Conservation (phyloP, 306 rosid genomes). For the Vigna trinervia region DNA sequence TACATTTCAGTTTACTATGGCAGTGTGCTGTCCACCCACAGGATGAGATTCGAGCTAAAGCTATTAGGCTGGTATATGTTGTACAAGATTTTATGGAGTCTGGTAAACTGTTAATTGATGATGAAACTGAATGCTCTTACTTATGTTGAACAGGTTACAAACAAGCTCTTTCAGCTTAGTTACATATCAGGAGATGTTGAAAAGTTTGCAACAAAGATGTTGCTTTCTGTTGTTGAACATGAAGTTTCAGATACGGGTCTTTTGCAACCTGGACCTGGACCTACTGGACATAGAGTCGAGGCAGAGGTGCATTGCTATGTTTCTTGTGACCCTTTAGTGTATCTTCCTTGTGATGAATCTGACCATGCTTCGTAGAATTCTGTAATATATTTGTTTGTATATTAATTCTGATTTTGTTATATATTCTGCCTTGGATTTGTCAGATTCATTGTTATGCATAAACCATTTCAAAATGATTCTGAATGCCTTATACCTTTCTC, state of each 20-base stretch:
- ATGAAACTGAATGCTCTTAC: conserved; percentile 18
- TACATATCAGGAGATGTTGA: conserved; percentile 80
- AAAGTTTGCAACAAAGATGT: conserved; percentile 77
- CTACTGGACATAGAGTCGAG: conserved; percentile 58
- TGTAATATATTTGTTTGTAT: background rate
- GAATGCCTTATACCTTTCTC: too few species aligned
- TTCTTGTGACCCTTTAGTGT: conserved; percentile 25
- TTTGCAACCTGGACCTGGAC: conserved; percentile 61
- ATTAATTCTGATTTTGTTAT: conserved; percentile 24
- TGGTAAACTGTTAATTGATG: conserved; percentile 14
- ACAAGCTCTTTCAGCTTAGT: conserved; percentile 89
- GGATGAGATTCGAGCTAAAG: conserved; percentile 94
- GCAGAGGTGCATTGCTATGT: conserved; percentile 51
- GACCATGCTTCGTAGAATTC: conserved; percentile 22
- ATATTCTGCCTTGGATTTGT: background rate
- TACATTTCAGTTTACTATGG: conserved; percentile 39
- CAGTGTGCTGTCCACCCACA: conserved; percentile 94
- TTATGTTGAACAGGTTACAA: conserved; percentile 74
- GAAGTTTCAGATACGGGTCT: conserved; percentile 55
- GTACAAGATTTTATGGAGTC: conserved; percentile 37
- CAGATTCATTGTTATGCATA: background rate
- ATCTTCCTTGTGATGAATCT: conserved; percentile 29
- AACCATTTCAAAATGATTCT: background rate
- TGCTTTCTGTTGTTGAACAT: conserved; percentile 71
- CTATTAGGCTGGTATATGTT: conserved; percentile 89